phyloP scores from a whole-genome alignment of 495 filamentous ascomycete genomes.

The Penicillium bovifimosum region DNA sequence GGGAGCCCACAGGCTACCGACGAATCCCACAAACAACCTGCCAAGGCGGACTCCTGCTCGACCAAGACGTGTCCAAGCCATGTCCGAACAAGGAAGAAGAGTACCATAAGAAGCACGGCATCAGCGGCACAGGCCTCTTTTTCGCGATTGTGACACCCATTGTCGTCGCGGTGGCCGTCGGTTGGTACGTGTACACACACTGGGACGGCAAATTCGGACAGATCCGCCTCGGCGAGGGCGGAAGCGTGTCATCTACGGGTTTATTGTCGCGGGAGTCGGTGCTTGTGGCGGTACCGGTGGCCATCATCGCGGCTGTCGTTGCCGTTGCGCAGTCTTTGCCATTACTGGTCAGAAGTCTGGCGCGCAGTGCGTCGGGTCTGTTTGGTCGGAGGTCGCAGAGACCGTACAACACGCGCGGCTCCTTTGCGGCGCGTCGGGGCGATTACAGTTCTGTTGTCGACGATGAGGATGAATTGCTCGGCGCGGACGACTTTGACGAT shows the following conservation, averaged over 20 bases:
- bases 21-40: conserved; percentile 86
- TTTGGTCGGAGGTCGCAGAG: conserved; percentile 40
- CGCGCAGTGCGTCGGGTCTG: conserved; percentile 53
- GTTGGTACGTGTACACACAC: conserved; percentile 80
- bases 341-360: conserved; percentile 58
- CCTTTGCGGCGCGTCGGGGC: conserved; percentile 75
- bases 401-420: conserved; percentile 75
- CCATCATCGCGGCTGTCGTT: conserved; percentile 68
- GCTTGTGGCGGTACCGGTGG: conserved; percentile 72
- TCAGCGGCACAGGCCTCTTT: conserved; percentile 74
- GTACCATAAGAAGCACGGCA: conserved; percentile 64
- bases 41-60: conserved; percentile 61
- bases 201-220: conserved; percentile 89
- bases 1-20: conserved; percentile 81
- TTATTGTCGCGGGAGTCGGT: conserved; percentile 60
- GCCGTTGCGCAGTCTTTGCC: conserved; percentile 73
- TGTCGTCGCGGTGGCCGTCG: conserved; percentile 57
- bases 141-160: conserved; percentile 75
- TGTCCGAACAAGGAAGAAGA: conserved; percentile 77
- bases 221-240: conserved; percentile 72
- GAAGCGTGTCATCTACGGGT: conserved; percentile 23
- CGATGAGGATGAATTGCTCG: conserved; percentile 89
- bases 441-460: conserved; percentile 85
- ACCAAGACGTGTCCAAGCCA: conserved; percentile 51
- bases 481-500: conserved; percentile 87